Base-by-base conservation (phyloP, 2,329 filamentous ascomycete genomes). In the Paecilomyces formosus region DNA sequence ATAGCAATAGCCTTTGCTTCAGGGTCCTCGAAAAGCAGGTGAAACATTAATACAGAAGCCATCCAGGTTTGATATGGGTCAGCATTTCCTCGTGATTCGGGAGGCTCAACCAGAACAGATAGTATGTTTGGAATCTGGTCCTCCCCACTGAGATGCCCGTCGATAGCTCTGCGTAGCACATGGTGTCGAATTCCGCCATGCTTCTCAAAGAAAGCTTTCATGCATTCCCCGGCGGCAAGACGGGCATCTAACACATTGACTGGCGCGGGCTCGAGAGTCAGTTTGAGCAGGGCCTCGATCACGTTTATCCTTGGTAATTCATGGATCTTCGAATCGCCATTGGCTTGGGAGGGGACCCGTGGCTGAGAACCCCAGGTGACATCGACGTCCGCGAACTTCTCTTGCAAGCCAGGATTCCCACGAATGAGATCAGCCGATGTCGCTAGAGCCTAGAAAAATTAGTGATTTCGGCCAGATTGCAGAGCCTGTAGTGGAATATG, bases 11-110 rank as follows among this genome's bases (percentile, higher is more conserved):
- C 81, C 71, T 97, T 97, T 1, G 90, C 90, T 63, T 89, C 84
- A 3, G 84, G 77, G 64, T 94, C 88, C 60, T 96, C 90, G 61
- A 87, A 88, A 18, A 97, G 75, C 11, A 99, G 79, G 67, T 97
- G 92, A 65, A 96, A 88, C 62, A 94, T 82, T 57, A 97, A 84
- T 26, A 92, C 87, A 52, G 90, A 87, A 3, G 94, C 92, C 72
- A 97, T 93, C 89, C 93, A 97, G 60, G 86, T 82, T 53, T 90
- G 86, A 71, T 96, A 96, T 0, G 92, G 90, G 69, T 99, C 94
- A 39, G 81, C 80, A 18, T 83, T 80, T n/a, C 82, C 77, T 51
- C 84, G 79, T 18, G 81, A 81, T 51, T 85, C 80, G 1, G 85
- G 79, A 2, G 88, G 85, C 28, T 85, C 83, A 49, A 97, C 80